Evolutionary conservation across 2,329 filamentous ascomycete genomes (phyloP).

Genomic region (Akanthomyces dipterigenus): DNA sequence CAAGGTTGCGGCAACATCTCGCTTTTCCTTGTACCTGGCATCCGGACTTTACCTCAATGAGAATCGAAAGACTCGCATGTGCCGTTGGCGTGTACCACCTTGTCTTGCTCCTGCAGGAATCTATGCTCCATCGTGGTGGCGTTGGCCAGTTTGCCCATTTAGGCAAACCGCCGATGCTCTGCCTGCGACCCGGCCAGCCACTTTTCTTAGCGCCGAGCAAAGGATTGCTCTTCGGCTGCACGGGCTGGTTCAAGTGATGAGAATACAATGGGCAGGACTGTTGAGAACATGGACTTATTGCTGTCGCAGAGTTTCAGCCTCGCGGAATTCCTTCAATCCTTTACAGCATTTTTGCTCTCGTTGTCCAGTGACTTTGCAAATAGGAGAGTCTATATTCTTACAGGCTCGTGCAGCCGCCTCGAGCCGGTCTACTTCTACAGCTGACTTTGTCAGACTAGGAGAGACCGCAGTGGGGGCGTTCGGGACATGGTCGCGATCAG

Average conservation of each 20-base stretch:
- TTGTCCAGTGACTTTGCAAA: not conserved
- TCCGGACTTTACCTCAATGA: not conserved
- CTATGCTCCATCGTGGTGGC: not conserved
- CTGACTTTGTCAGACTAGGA: not conserved
- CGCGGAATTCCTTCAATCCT: not conserved
- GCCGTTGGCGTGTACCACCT: not conserved
- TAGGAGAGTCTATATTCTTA: not conserved
- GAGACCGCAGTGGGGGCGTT: not conserved
- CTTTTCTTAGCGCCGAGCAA: not conserved
- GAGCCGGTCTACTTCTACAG: not conserved
- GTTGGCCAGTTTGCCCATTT: not conserved
- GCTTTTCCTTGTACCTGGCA: too few relatives aligned
- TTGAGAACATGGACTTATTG: not conserved
- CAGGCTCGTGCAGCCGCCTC: not conserved
- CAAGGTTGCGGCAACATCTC: too few relatives aligned
- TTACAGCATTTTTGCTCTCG: not conserved
- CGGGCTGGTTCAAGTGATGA: not conserved
- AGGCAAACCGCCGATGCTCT: not conserved
- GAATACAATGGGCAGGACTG: not conserved
- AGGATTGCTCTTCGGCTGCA: not conserved
- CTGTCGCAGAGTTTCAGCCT: not conserved
- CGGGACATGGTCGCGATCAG: not conserved
- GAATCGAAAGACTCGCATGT: not conserved
- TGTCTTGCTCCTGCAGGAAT: not conserved
- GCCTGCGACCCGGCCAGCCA: not conserved